Base-by-base conservation (phyloP, 495 filamentous ascomycete species). In the Apodospora peruviana region DNA sequence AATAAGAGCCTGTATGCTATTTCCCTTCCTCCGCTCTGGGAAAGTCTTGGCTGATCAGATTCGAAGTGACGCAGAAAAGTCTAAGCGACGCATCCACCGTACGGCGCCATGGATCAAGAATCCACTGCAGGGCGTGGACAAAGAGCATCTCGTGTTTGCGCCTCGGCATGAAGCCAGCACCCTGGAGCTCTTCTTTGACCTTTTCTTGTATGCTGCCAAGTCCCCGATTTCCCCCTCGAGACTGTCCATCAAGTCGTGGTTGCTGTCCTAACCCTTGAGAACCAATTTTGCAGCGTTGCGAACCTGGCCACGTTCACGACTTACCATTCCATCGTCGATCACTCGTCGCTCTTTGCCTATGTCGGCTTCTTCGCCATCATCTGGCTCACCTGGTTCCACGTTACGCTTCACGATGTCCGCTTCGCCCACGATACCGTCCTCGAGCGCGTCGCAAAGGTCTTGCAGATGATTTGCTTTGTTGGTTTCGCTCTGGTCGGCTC, bases 301-400 rank as follows among this genome's bases (percentile, higher is more conserved):
- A 81, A 81, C 45, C 61, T 82, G 10, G 73, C 78, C 9, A 82
- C 75, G 1, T 82, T 82, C 50, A 80, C 79, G 1, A 68, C 71
- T 22, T 73, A 73, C 22, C 72, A 78, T 55, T 65, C 72, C 34
- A 77, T 80, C 50, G 41, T 38, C 48, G 51, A 59, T 41, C 56
- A 55, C 48, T 59, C 56, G 2, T 52, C 56, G 10, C 51, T 59
- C 8, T 62, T 53, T 36, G 50, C 52, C 40, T 59, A 59, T 37
- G 44, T 59, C 21, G 56, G 56, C 41, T 59, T 59, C 56, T 59
- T 59, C 48, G 45, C 47, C 48, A 59, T 87, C 38, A 73, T 88
- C 11, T 88, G 85, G 84, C 80, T 82, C 45, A 85, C 83, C 29
- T 88, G 85, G 85, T 68, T 83, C 23, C 80, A 85, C 62, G 79